These are phyloP conservation scores for Simplicillium sp. DNA, from an alignment of 2,329 filamentous ascomycete genomes.

Conservation along the genomic window DNA sequence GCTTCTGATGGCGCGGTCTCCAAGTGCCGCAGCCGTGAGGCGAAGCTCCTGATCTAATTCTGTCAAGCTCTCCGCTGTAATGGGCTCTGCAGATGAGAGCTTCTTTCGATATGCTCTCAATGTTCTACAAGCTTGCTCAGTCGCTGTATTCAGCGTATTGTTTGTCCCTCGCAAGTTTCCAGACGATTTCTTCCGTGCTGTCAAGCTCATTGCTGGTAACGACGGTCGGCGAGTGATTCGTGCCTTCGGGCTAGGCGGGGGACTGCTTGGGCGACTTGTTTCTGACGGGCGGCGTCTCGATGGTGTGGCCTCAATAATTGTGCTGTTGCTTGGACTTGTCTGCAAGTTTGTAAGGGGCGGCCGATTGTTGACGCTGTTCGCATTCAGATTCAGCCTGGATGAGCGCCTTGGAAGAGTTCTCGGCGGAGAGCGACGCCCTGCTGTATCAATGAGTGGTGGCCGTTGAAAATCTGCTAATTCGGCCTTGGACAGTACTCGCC, in stretches of 20 bases:
- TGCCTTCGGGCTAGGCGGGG: slow-evolving; percentile 39
- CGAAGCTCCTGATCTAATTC: slow-evolving; percentile 57
- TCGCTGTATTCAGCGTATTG: slow-evolving; percentile 46
- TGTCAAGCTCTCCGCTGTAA: slow-evolving; percentile 47
- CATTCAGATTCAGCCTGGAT: slow-evolving; percentile 38
- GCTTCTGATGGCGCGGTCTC: slow-evolving; percentile 44
- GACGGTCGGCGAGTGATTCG: slow-evolving; percentile 42
- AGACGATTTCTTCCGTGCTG: slow-evolving; percentile 39
- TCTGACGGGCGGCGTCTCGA: slow-evolving; percentile 34
- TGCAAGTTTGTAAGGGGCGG: slow-evolving; percentile 30
- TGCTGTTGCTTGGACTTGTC: slow-evolving; percentile 27
- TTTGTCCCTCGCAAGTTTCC: slow-evolving; percentile 41
- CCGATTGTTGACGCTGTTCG: slow-evolving; percentile 19
- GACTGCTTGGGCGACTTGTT: slow-evolving; percentile 34
- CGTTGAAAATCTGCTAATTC: slow-evolving; percentile 75
- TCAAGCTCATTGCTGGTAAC: slow-evolving; percentile 36
- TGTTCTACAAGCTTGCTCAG: slow-evolving; percentile 54
- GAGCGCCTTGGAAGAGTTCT: slow-evolving; percentile 43
- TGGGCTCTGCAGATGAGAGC: slow-evolving; percentile 44
- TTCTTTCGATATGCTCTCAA: slow-evolving; percentile 55
- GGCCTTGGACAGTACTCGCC: slow-evolving; percentile 77
- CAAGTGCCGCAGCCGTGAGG: slow-evolving; percentile 51
- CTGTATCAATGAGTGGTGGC: slow-evolving; percentile 25
- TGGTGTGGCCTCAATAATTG: slow-evolving; percentile 34
- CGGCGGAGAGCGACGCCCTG: slow-evolving; percentile 45